Conservation (phyloP, 176 grass and related monocot species). For the Echinochloa phyllopogon region DNA sequence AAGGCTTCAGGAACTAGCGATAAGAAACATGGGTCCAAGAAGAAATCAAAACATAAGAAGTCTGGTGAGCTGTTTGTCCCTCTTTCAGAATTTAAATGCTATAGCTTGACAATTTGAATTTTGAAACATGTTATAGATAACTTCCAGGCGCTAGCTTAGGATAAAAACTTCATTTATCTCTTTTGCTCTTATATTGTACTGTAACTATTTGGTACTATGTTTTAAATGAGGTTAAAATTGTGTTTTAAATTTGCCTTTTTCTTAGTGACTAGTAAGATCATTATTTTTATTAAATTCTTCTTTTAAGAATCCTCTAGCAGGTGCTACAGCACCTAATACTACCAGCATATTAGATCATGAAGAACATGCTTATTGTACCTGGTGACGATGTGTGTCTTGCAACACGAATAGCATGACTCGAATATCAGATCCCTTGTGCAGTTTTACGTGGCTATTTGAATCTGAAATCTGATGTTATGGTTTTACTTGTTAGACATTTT, state of each 20-base stretch:
- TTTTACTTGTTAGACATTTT: neutral
- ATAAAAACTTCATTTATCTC: slow-evolving; percentile 17
- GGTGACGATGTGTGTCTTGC: too few species aligned
- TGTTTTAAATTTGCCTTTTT: too few species aligned
- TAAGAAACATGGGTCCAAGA: slow-evolving; percentile 81
- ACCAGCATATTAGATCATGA: too few species aligned
- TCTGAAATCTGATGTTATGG: neutral
- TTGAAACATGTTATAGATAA: neutral
- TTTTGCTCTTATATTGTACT: neutral
- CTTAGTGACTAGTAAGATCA: too few species aligned
- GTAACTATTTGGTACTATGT: slow-evolving; percentile 1
- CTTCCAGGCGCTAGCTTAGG: neutral
- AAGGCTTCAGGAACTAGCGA: slow-evolving; percentile 51
- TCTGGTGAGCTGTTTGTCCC: slow-evolving; percentile 58
- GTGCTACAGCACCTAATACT: too few species aligned
- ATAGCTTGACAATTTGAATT: neutral
- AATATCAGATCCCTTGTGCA: too few species aligned
- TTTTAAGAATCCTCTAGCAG: too few species aligned
- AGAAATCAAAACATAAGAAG: slow-evolving; percentile 75
- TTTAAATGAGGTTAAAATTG: neutral
- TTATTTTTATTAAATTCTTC: too few species aligned
- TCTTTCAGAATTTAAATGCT: slow-evolving; percentile 18
- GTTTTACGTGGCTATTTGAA: too few species aligned
- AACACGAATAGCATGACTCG: too few species aligned
- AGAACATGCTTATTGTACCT: too few species aligned